Evolutionary conservation across 208 protist species (phyloP), one percentile per base, ranked within the genome.

Genomic region (Leishmania braziliensis): DNA sequence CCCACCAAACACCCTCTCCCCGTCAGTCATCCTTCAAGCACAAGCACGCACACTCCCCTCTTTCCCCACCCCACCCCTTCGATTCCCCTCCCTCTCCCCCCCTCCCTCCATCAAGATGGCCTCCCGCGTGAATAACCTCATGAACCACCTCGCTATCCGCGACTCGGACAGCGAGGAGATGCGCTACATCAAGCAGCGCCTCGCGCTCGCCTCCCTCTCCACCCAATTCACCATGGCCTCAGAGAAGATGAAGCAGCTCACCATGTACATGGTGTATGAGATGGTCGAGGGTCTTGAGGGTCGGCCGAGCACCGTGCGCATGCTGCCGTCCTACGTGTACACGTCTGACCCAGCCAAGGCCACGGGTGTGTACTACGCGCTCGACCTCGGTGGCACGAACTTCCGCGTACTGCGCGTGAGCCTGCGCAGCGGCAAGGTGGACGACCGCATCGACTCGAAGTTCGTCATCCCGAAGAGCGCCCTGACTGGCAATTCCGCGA

Each of bases 351-450:
- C 90, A 33, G 78, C 54, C 68, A 79, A 78, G 79, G 88, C 91
- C 53, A 91, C 84, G 20, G 96, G 96, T 54, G 84, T 89, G 72
- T 98, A 90, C 89, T 94, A 95, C 86, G 96, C 96, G 51, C 89
- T 98, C 39, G 96, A 98, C 85, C 91, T 98, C 54, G 96, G 96
- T 60, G 96, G 96, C 79, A 96, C 92, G 78, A 98, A 98, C 88
- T 97, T 97, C 85, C 91, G 94, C 46, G 93, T 98, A 74, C 78
- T 98, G 70, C 88, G 91, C 26, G 85, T 98, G 74, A 53, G 71
- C 53, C 82, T 97, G 68, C 82, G 87, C 76, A 51, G 83, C 74
- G 93, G 89, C 77, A 84, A 80, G 69, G 81, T 96, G 36, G 86
- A 87, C 39, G 77, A 86, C 66, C 80, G 88, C 76, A 73, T 60